Base-by-base conservation (phyloP, 176 grass and related monocot genomes). In the Aechmea fasciata region DNA sequence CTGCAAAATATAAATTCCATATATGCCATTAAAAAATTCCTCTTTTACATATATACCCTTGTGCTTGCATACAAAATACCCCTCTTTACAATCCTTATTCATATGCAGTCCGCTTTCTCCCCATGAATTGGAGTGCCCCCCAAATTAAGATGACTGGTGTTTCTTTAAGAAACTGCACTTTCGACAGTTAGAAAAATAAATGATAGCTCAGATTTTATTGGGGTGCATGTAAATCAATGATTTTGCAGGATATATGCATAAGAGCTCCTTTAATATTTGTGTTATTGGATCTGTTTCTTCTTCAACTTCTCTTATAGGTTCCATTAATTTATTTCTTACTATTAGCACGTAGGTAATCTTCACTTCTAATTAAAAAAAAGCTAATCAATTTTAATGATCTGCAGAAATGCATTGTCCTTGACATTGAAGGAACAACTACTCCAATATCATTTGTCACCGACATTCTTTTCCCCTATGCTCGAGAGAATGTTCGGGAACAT, bases 361-460 rank as follows among this genome's bases (percentile, higher is more conserved):
- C 33, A 41, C 33, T 6, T 41, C 4, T 7, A 41, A 41, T 1
- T 1, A 41, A 41, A 41, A 41, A 41, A 41, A 26, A 52, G 13
- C n/a, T 10, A 70, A 51, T 17, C 22, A 14, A 17, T 61, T 47
- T 49, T 10, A 3, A 64, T 67, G 41, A 41, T 73, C 65, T 85
- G 73, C 79, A 79, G 89, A 77, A 66, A 75, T 92, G 79, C 75
- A 67, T 92, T 73, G 83, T 91, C 29, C 82, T 96, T 75, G 92
- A 96, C 61, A 96, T 96, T 53, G 92, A 96, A 79, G 92, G 92
- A 75, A 91, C 92, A 64, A 91, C 92, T 13, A 96, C 88, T 64
- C 92, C 92, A 76, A 91, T 96, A 82, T 84, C 92, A 71, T 96
- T 96, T 85, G 88, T 87, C 61, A 91, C 92, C 18, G 85, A 96